Evolutionary conservation across 306 rosid species (phyloP).

Genomic region (Pterocarpus santalinus): DNA sequence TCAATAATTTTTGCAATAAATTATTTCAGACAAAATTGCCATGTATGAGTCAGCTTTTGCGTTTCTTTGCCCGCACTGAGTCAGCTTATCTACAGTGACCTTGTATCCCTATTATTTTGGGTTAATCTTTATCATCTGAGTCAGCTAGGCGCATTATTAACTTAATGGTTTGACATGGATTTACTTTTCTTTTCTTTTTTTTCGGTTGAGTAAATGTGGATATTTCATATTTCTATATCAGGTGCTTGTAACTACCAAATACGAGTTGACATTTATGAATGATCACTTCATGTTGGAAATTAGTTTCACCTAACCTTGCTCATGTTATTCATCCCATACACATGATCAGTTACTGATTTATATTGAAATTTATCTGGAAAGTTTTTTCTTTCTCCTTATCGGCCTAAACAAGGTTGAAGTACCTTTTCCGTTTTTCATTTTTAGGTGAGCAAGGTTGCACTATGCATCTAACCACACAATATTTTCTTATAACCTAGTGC

Average conservation of each 20-base stretch:
- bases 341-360: neutral
- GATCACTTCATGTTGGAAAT: slow-evolving; percentile 5
- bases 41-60: slow-evolving; percentile 27
- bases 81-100: slow-evolving; percentile 32
- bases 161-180: neutral
- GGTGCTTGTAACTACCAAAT: neutral
- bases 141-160: neutral
- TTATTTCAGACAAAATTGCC: neutral
- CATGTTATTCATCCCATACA: neutral
- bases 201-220: too few species aligned
- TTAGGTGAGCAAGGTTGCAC: neutral
- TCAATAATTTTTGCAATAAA: slow-evolving; percentile 22
- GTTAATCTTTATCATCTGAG: slow-evolving; percentile 9
- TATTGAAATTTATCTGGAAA: neutral
- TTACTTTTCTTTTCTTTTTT: too few species aligned
- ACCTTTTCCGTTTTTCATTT: neutral
- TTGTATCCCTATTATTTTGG: neutral
- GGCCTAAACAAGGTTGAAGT: neutral
- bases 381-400: neutral
- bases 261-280: neutral
- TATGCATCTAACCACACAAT: too few species aligned
- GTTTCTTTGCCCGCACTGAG: slow-evolving; percentile 3
- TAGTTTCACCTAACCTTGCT: slow-evolving; percentile 28
- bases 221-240: neutral
- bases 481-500: too few species aligned